These are phyloP conservation scores for Penicillium longicatenatum DNA, from an alignment of 495 filamentous ascomycete species.

Conservation along the genomic window DNA sequence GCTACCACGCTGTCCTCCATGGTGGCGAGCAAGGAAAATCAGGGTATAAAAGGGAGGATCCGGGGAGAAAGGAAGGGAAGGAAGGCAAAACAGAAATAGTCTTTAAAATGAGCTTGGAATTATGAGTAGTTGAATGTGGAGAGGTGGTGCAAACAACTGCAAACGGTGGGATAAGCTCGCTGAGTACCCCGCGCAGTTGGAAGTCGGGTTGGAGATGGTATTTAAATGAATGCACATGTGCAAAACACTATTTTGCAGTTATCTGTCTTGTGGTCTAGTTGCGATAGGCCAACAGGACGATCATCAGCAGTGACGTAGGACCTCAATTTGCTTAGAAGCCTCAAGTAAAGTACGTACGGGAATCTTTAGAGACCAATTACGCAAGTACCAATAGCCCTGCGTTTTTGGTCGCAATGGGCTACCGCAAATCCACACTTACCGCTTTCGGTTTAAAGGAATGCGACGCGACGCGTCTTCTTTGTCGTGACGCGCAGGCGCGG, in stretches of 20 bases:
- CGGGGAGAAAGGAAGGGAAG: conserved; percentile 27
- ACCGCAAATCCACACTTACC: conserved; percentile 15
- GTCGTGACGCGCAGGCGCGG: conserved; percentile 4
- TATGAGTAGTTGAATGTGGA: conserved; percentile 13
- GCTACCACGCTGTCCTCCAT: conserved; percentile 66
- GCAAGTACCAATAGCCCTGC: not conserved
- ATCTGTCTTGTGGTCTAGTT: not conserved
- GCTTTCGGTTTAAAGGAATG: conserved; percentile 13
- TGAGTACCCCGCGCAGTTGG: conserved; percentile 1
- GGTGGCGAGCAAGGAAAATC: conserved; percentile 30
- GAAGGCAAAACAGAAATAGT: not conserved
- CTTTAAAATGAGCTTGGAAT: not conserved
- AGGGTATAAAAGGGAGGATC: conserved; percentile 35
- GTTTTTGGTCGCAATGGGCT: not conserved
- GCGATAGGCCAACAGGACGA: not conserved
- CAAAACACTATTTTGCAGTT: not conserved
- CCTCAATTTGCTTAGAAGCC: not conserved
- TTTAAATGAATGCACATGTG: not conserved
- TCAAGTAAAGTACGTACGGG: not conserved
- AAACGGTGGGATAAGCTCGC: conserved; percentile 22
- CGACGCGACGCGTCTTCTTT: conserved; percentile 22
- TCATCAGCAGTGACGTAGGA: conserved; percentile 1
- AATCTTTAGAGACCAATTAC: not conserved
- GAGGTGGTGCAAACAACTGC: conserved; percentile 42
- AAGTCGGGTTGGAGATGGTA: not conserved